A percentile compares a stretch with the other conserved stretches of the same genome.
phyloP scores from a whole-genome alignment of 2,329 filamentous ascomycete species.

The Metarhizium guizhouense region DNA sequence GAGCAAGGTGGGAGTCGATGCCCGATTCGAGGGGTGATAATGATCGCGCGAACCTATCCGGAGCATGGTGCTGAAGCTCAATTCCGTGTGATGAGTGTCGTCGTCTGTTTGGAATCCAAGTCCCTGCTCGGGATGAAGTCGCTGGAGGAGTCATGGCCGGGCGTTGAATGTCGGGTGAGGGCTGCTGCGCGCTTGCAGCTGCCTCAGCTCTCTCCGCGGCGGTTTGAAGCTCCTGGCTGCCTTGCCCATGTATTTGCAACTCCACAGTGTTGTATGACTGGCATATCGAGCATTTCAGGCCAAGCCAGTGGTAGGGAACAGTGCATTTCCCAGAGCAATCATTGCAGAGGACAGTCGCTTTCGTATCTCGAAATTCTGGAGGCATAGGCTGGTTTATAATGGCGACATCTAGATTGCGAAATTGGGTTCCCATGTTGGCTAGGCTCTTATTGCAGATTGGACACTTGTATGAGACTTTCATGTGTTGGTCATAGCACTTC shows the following conservation, averaged over 20 bases:
- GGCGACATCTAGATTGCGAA: slow-evolving; percentile 79
- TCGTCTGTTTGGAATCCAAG: slow-evolving; percentile 19
- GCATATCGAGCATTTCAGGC: slow-evolving; percentile 75
- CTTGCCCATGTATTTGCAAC: slow-evolving; percentile 47
- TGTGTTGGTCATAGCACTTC: slow-evolving; percentile 79
- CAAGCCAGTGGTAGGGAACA: slow-evolving; percentile 88
- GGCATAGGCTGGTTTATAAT: slow-evolving; percentile 93
- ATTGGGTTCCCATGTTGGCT: slow-evolving; percentile 95
- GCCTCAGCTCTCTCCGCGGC: slow-evolving; percentile 14
- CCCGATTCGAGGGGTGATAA: slow-evolving; percentile 29
- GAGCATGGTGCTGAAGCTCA: slow-evolving; percentile 22
- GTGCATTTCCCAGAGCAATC: slow-evolving; percentile 86
- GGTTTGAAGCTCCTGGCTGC: slow-evolving; percentile 17
- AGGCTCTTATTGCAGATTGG: slow-evolving; percentile 94
- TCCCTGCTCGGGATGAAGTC: slow-evolving; percentile 1
- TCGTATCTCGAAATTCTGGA: slow-evolving; percentile 66
- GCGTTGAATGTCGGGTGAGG: neutral
- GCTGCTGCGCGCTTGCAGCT: slow-evolving; percentile 1
- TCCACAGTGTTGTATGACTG: slow-evolving; percentile 62
- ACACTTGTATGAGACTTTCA: slow-evolving; percentile 87
- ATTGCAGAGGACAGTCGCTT: slow-evolving; percentile 83
- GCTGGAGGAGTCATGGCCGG: neutral
- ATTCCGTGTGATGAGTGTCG: slow-evolving; percentile 30
- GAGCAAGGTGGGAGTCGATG: slow-evolving; percentile 16
- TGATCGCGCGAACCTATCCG: slow-evolving; percentile 35